phyloP scores from a whole-genome alignment of 768 basidiomycete species.

The Xanthoconium stramineum region DNA sequence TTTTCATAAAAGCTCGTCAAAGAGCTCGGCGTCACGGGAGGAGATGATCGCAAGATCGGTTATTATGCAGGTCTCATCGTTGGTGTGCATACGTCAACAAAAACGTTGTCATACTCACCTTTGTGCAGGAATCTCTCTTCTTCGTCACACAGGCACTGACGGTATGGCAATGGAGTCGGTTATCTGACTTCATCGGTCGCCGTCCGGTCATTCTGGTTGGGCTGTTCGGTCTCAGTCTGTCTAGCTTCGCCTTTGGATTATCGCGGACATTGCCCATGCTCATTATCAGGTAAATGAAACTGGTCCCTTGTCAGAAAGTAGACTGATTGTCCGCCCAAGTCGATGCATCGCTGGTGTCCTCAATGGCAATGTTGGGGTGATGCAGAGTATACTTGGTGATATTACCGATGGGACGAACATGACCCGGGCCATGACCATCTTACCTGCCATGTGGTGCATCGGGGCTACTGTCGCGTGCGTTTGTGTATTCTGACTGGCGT shows the following conservation, averaged over 20 bases:
- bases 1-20: constrained; percentile 45
- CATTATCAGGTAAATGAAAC: constrained; percentile 48
- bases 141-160: constrained; percentile 56
- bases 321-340: constrained; percentile 17
- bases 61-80: constrained; percentile 65
- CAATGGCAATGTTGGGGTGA: constrained; percentile 46
- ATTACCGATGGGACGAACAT: not conserved
- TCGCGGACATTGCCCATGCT: constrained; percentile 53
- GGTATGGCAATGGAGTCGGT: constrained; percentile 60
- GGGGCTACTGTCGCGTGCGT: not conserved
- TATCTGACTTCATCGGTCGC: constrained; percentile 58
- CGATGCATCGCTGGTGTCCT: constrained; percentile 35
- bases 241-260: constrained; percentile 60
- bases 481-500: no score
- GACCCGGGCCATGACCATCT: no score
- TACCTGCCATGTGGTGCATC: no score
- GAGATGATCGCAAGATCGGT: constrained; percentile 56
- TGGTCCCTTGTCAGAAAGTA: not conserved
- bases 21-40: constrained; percentile 59
- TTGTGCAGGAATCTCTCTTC: constrained; percentile 57
- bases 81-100: constrained; percentile 23
- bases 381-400: not conserved
- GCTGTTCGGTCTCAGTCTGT: constrained; percentile 48
- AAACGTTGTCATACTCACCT: not conserved
- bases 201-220: constrained; percentile 58